Conservation (phyloP, 2,329 filamentous ascomycete species). For the Didymella pomorum region DNA sequence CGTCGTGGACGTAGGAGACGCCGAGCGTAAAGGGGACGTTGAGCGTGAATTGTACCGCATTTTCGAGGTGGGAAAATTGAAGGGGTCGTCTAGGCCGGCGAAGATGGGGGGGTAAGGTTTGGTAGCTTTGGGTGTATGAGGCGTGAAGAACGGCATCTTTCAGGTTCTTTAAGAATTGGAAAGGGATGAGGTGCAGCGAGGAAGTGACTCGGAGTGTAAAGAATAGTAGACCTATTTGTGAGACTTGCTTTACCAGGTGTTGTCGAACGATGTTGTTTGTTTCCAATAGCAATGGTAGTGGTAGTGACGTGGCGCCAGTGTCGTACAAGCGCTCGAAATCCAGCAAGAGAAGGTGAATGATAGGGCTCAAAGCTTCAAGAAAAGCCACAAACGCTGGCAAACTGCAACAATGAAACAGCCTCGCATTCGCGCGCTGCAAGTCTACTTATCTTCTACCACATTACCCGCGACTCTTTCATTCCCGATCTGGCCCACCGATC, state of each 20-base stretch:
- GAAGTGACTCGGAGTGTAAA: too few species aligned
- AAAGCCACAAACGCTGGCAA: neutral
- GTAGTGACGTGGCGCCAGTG: constrained; percentile 4
- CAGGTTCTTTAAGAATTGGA: too few species aligned
- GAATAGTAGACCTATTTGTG: too few species aligned
- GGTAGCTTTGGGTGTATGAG: neutral
- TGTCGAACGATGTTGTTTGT: neutral
- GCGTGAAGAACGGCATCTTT: constrained; percentile 17
- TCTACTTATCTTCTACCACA: constrained; percentile 9
- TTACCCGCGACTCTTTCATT: neutral
- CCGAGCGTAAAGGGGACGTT: neutral
- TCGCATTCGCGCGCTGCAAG: neutral
- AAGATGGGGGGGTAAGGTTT: constrained; percentile 2
- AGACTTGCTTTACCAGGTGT: too few species aligned
- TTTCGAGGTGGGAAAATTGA: constrained; percentile 14
- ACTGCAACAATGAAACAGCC: constrained; percentile 2
- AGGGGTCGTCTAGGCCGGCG: constrained; percentile 18
- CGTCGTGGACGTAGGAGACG: neutral
- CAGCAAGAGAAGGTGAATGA: neutral
- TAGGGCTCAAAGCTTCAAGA: neutral
- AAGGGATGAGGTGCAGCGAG: too few species aligned
- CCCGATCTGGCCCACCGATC: constrained; percentile 15
- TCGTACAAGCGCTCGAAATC: neutral
- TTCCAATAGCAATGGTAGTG: neutral
- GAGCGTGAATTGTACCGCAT: constrained; percentile 5